Base-by-base conservation (phyloP, 78 protist species). In the Polysphondylium violaceum region DNA sequence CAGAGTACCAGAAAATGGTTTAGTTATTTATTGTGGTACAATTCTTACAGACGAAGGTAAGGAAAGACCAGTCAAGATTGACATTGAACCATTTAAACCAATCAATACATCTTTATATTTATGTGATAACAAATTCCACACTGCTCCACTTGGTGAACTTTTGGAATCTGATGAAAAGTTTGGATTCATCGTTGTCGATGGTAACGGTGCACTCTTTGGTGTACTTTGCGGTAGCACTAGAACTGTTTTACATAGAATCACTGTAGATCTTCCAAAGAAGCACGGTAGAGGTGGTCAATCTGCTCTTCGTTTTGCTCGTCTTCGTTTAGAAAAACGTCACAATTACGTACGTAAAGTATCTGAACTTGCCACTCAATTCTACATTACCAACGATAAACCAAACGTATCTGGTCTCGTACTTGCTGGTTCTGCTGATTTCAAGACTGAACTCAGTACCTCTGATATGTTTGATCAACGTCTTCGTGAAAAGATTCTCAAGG, bases 351-450 rank as follows among this genome's bases (percentile, higher is more conserved):
- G 99, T 35, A 97, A 97, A 69, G 99, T 98, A 12, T 98, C 99
- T 3, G 99, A 99, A 75, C 23, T 88, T n/a, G 98, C 99, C 9
- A 74, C 91, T 21, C 95, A 92, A 53, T 25, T 91, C 92, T 99
- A 98, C 93, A 97, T 99, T 61, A 94, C 98, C 71, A 95, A 97
- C 78, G 99, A 98, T 85, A 96, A 87, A 77, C 94, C 95, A 31
- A 99, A 98, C 81, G 99, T 99, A 31, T 6, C 83, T 16, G 99
- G 99, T 1, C 76, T 99, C 7, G 74, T 99, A 61, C 94, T 99
- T 0, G 99, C 99, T 25, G 99, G 99, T 71, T 95, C 98, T 0
- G 99, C 99, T 40, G 99, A 98, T 47, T 99, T 99, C 95, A 99
- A 99, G 94, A 95, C 93, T 16, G 99, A 93, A 55, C 95, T 99